These are phyloP conservation scores for Fusarium proliferatum DNA, from an alignment of 2,329 filamentous ascomycete genomes.

Conservation along the genomic window DNA sequence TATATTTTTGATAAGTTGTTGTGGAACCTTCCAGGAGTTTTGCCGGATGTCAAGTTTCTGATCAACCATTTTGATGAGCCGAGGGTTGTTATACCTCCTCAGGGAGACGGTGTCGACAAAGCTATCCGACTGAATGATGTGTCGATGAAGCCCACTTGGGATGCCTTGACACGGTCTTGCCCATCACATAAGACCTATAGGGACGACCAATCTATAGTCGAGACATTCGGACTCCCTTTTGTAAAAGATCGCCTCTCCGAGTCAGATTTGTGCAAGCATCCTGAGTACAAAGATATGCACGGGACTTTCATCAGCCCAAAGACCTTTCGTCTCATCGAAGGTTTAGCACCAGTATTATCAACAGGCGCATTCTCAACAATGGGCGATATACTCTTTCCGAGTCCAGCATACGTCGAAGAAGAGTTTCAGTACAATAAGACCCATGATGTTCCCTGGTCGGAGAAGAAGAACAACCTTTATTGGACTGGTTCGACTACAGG, in stretches of 20 bases:
- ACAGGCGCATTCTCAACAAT: constrained; percentile 58
- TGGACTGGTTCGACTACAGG: constrained; percentile 69
- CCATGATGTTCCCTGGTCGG: constrained; percentile 59
- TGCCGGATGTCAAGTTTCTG: constrained; percentile 56
- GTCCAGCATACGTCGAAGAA: constrained; percentile 59
- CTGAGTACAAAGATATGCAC: constrained; percentile 56
- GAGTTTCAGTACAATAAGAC: constrained; percentile 55
- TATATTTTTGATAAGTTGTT: constrained; percentile 49
- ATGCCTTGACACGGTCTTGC: constrained; percentile 48
- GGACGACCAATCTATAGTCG: background rate
- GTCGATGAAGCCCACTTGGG: constrained; percentile 46
- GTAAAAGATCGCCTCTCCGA: constrained; percentile 44
- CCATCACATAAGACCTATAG: background rate
- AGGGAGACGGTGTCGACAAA: background rate
- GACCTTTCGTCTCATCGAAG: constrained; percentile 55
- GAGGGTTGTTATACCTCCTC: constrained; percentile 50
- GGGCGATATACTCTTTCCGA: constrained; percentile 64
- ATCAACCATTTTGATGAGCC: constrained; percentile 63
- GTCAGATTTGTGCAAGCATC: constrained; percentile 57
- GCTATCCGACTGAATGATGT: constrained; percentile 43
- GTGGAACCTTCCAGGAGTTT: constrained; percentile 28
- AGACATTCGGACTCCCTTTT: constrained; percentile 51
- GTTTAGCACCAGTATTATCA: constrained; percentile 59
- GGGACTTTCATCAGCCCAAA: constrained; percentile 58
- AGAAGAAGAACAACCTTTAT: constrained; percentile 63